Base-by-base conservation (phyloP, 2,329 filamentous ascomycete species). In the Colletotrichum acutatum region DNA sequence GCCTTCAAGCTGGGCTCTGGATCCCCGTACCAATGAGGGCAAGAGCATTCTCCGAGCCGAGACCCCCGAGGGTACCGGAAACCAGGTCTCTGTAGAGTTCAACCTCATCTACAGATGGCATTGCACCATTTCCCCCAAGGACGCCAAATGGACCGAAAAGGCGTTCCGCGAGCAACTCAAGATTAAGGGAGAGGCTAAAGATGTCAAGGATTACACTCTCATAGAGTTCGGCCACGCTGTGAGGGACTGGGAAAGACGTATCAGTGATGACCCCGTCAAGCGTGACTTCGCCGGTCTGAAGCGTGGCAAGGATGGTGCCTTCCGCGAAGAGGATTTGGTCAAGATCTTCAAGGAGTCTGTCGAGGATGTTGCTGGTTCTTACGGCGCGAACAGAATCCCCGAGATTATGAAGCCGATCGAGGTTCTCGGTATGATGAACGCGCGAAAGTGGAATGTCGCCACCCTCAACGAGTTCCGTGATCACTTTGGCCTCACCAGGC, bases 381-480 rank as follows among this genome's bases (percentile, higher is more conserved):
- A 88, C 77, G 87, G 87, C 26, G 83, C 86, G 11, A 86, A 87
- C 52, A 87, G 89, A 58, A 86, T 91, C 0, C 90, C 90, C 1
- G 86, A 86, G 66, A 85, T 86, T 4, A 82, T 92, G 75, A 86
- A 86, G 68, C 85, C 86, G 1, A 86, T 92, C 7, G 90, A 91
- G 74, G 86, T 91, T 8, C 82, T 91, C 6, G 90, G 89, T 56
- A 92, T 92, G 66, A 82, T 88, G 71, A 89, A 90, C 76, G 84
- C 88, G 0, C 84, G 90, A 37, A 82, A 85, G 22, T 92, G 90
- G 90, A 86, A 88, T 60, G 81, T 89, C 6, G 88, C 87, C 4
- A 88, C 88, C 0, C 82, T 92, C 68, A 92, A 92, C 73, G 90
- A 92, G 79, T 91, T 91, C 81, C 84, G 90, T 59, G 86, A 90